phyloP scores from a whole-genome alignment of 2,329 filamentous ascomycete species.

The Ophiostoma quercus region DNA sequence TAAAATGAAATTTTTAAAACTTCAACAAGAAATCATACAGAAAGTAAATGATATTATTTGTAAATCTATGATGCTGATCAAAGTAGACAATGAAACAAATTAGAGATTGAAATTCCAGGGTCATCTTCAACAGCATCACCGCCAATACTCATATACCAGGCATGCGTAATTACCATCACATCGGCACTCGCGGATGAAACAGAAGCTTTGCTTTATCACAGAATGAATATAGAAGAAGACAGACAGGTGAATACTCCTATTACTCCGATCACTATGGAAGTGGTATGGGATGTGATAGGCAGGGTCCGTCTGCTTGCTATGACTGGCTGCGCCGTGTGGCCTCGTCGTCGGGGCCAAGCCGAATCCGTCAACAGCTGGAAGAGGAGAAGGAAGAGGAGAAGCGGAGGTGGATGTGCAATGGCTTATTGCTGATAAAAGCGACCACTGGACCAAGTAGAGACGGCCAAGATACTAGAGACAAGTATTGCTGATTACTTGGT shows the following conservation, averaged over 20 bases:
- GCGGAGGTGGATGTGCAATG: background rate
- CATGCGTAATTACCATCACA: conserved; percentile 10
- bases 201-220: background rate
- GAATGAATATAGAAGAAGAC: background rate
- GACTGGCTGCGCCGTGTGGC: background rate
- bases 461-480: too few species aligned
- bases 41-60: too few species aligned
- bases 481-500: background rate
- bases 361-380: background rate
- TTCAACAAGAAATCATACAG: too few species aligned
- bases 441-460: too few species aligned
- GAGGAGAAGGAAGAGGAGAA: background rate
- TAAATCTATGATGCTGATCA: too few species aligned
- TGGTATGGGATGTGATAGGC: background rate
- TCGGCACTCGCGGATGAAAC: conserved; percentile 1
- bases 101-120: background rate
- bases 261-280: too few species aligned
- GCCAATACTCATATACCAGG: background rate
- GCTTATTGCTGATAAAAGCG: too few species aligned
- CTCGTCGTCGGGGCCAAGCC: background rate
- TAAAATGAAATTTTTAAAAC: too few species aligned
- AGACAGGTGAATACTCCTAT: background rate
- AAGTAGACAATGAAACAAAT: background rate
- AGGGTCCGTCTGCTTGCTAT: background rate
- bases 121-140: background rate